These are phyloP conservation scores for Coriaria nepalensis DNA, from an alignment of 306 rosid genomes.

Conservation along the genomic window DNA sequence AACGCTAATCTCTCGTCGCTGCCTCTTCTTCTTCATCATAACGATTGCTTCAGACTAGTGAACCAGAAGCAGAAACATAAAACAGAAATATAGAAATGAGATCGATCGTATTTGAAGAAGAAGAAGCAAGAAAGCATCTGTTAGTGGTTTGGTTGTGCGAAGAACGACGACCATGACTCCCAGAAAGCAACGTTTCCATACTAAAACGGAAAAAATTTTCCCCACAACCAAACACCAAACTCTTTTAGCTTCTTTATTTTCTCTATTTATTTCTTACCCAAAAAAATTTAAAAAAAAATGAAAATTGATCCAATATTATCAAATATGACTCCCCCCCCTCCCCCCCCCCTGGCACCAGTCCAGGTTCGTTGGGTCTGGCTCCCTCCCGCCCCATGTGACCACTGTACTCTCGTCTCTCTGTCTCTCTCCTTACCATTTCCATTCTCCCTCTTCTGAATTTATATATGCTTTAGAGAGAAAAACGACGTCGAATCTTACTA, in stretches of 20 bases:
- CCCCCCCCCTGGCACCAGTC: neutral
- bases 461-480: no score
- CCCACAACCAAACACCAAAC: neutral
- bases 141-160: no score
- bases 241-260: neutral
- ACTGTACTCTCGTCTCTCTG: no score
- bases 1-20: conserved; percentile 14
- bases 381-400: neutral
- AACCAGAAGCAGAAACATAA: neutral
- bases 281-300: no score
- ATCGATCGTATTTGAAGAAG: neutral
- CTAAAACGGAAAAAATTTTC: no score
- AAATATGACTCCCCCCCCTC: neutral
- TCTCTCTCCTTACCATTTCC: no score
- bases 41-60: neutral
- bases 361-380: no score
- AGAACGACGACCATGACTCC: no score
- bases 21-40: conserved; percentile 26
- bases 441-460: no score
- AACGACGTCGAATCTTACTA: no score
- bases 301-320: neutral
- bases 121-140: neutral
- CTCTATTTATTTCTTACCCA: neutral
- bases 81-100: neutral
- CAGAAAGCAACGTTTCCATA: no score